These are phyloP conservation scores for Falciphora oryzae DNA, from an alignment of 2,329 filamentous ascomycete genomes.

Conservation along the genomic window DNA sequence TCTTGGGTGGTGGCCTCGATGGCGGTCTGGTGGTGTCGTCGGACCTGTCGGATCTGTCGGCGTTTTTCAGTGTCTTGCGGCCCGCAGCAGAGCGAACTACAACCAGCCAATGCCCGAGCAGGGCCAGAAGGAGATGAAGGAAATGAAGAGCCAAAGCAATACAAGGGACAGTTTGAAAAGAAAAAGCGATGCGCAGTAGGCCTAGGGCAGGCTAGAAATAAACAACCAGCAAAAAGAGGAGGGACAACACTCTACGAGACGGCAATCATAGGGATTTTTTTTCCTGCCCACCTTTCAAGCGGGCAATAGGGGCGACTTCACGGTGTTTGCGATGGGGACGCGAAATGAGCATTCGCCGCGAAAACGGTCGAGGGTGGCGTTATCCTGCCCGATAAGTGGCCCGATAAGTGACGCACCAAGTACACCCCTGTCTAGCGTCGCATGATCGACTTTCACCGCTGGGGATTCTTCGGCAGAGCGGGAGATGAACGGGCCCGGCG, in stretches of 20 bases:
- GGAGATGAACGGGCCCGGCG: neutral
- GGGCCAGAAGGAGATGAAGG: neutral
- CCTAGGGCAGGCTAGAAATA: neutral
- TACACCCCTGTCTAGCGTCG: neutral
- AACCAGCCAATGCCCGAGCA: neutral
- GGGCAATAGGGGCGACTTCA: neutral
- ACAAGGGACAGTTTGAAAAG: neutral
- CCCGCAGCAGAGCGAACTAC: neutral
- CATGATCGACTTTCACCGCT: neutral
- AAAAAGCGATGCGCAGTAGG: neutral
- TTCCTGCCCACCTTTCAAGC: neutral
- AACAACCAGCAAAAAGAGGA: neutral
- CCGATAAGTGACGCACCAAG: constrained; percentile 7
- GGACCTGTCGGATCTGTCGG: neutral
- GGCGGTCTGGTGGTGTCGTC: neutral
- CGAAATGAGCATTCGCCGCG: constrained; percentile 8
- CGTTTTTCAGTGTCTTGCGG: neutral
- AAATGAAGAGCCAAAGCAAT: neutral
- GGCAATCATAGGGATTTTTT: neutral
- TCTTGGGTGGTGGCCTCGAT: constrained; percentile 29
- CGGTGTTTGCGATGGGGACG: constrained; percentile 6
- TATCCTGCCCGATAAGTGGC: constrained; percentile 6
- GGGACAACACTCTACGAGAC: neutral
- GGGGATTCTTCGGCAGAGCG: neutral
- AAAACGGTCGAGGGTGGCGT: constrained; percentile 13